Percentiles rank a stretch among this genome's conserved stretches.
These are phyloP conservation scores for Fusarium chuoi DNA, from an alignment of 2,329 filamentous ascomycete species.

Conservation along the genomic window DNA sequence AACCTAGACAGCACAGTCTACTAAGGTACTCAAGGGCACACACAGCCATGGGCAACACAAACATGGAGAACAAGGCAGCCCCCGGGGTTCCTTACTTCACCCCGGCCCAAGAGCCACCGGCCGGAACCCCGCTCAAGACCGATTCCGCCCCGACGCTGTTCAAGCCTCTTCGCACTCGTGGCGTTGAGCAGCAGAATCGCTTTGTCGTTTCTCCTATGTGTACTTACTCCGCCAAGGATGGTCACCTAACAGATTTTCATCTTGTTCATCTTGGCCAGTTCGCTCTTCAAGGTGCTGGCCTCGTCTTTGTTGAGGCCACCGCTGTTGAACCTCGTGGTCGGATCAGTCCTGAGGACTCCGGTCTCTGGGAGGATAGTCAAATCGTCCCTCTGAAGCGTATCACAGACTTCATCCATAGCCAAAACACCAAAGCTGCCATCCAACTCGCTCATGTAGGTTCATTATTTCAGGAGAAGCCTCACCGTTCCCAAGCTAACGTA, in stretches of 20 bases:
- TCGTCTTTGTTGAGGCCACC: slow-evolving; percentile 83
- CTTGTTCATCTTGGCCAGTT: slow-evolving; percentile 85
- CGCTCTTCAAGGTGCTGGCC: slow-evolving; percentile 76
- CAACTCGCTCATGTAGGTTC: slow-evolving; percentile 76
- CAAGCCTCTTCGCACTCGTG: slow-evolving; percentile 65
- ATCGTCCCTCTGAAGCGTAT: slow-evolving; percentile 76
- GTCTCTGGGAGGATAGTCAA: slow-evolving; percentile 87
- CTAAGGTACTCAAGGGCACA: background rate
- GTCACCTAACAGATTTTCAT: slow-evolving; percentile 84
- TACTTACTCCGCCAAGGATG: slow-evolving; percentile 65
- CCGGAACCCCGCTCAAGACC: slow-evolving; percentile 58
- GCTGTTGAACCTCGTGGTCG: slow-evolving; percentile 79
- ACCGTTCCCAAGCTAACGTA: background rate
- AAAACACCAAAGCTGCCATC: slow-evolving; percentile 79
- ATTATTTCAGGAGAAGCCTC: background rate
- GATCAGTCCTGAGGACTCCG: slow-evolving; percentile 82
- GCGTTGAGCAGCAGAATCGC: slow-evolving; percentile 65
- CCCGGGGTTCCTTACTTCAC: slow-evolving; percentile 63
- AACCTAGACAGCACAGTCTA: background rate
- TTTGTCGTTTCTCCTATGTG: slow-evolving; percentile 71
- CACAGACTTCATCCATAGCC: slow-evolving; percentile 82
- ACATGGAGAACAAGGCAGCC: slow-evolving; percentile 52
- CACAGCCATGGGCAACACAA: slow-evolving; percentile 29
- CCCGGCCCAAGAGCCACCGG: slow-evolving; percentile 62
- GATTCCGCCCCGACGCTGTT: slow-evolving; percentile 63